Evolutionary conservation across 2,329 filamentous ascomycete species (phyloP).

Genomic region (Claviceps capensis): DNA sequence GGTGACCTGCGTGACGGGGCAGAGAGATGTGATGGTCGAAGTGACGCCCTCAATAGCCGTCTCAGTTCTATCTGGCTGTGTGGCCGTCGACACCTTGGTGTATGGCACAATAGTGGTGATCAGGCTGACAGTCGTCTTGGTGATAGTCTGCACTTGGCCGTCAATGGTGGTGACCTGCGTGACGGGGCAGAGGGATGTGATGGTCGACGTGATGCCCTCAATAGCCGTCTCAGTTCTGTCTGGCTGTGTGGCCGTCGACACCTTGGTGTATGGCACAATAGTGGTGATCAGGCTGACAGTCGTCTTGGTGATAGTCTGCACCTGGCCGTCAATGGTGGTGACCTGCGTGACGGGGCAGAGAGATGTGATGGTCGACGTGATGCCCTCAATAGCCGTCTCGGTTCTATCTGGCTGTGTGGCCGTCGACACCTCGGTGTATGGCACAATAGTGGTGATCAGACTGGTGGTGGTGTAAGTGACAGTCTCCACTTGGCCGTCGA

Average conservation of each 20-base stretch:
- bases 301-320: conserved; percentile 10
- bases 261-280: conserved; percentile 16
- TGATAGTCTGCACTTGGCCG: conserved; percentile 7
- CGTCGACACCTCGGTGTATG: conserved; percentile 18
- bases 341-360: conserved; percentile 25
- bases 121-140: conserved; percentile 12
- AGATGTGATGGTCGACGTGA: conserved; percentile 28
- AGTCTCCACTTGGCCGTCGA: conserved; percentile 5
- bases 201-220: conserved; percentile 22
- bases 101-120: conserved; percentile 16
- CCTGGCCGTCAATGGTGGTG: conserved; percentile 7
- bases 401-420: conserved; percentile 18
- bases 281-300: conserved; percentile 13
- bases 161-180: conserved; percentile 12
- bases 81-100: conserved; percentile 17
- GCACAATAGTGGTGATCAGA: conserved; percentile 15
- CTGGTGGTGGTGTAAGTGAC: conserved; percentile 11
- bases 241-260: conserved; percentile 16
- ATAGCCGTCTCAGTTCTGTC: conserved; percentile 19
- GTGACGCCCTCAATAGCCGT: conserved; percentile 19
- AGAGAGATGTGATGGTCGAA: conserved; percentile 28
- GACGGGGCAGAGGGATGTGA: conserved; percentile 30
- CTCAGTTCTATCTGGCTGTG: conserved; percentile 17
- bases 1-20: conserved; percentile 21
- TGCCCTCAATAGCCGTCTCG: conserved; percentile 16